Evolutionary conservation across 257 asterid genomes (phyloP), one percentile per base, ranked within the genome.

Genomic region (Linaria vulgaris): DNA sequence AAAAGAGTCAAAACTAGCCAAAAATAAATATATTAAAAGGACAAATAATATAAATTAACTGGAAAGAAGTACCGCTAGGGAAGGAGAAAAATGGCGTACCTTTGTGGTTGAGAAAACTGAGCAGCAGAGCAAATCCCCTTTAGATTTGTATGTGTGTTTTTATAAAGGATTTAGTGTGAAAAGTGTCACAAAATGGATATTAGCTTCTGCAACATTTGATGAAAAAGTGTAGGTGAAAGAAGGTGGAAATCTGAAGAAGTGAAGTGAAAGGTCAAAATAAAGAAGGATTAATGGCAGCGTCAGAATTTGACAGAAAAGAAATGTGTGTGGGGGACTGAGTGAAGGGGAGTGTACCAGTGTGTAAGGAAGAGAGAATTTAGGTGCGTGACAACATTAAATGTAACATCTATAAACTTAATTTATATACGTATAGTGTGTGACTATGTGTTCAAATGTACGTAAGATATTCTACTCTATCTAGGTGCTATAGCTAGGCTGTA

Each of bases 291-390:
- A 43, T 43, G 48, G 49, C 49, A 44, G 49, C 5, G 49, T 44
- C 49, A 44, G 49, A 66, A 44, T 13, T 4, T 44, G 49, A 44
- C 49, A 44, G 49, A 46, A 49, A 61, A 48, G 22, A 47, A 21
- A 49, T 20, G 5, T 13, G 10, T 44, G 38, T 52, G 34, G 37
- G 49, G 57, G 3, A 27, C 14, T 39, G 27, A 59, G 72, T 39
- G 46, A n/a, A n/a, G n/a, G n/a, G n/a, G n/a, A n/a, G n/a, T n/a
- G n/a, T n/a, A n/a, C n/a, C n/a, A 52, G 63, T 67, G 63, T 65
- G 74, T 48, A 60, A 31, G 23, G 39, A 68, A 62, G n/a, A 30
- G 27, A 74, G 61, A 69, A 64, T 59, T 48, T 46, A 47, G 43
- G 56, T 59, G 54, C 46, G 21, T 43, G 21, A 6, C 10, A 16